Conservation (phyloP, 345 rosid genomes). For the Angophora floribunda region DNA sequence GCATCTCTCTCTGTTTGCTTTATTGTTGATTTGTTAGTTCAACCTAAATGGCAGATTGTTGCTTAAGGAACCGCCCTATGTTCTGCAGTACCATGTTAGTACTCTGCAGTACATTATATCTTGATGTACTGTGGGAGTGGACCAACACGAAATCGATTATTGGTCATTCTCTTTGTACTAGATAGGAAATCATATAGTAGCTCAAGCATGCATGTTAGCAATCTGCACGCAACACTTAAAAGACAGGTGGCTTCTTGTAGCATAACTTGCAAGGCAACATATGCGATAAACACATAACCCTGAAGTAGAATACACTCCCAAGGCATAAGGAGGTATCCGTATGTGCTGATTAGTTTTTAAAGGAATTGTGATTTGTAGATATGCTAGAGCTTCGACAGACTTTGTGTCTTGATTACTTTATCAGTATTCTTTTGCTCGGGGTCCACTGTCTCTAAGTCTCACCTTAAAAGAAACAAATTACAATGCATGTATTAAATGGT, state of each 20-base stretch:
- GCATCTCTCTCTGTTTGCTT: not conserved
- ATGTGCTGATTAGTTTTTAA: not conserved
- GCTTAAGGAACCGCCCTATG: conserved; percentile 6
- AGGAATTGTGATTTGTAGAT: not conserved
- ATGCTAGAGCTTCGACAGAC: not conserved
- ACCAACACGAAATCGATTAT: not conserved
- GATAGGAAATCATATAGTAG: not conserved
- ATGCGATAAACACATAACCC: not conserved
- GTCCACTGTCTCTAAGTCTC: not conserved
- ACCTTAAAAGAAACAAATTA: not conserved
- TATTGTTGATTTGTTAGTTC: conserved; percentile 4
- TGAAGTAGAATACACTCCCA: not conserved
- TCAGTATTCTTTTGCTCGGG: not conserved
- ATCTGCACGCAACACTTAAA: not conserved
- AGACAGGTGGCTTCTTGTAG: not conserved
- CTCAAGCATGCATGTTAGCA: not conserved
- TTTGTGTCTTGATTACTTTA: not conserved
- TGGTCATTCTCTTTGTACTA: not conserved
- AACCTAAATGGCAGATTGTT: conserved; percentile 13
- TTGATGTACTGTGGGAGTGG: not conserved
- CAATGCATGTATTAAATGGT: not conserved
- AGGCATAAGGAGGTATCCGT: not conserved
- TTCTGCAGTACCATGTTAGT: conserved; percentile 2
- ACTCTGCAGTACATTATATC: not conserved
- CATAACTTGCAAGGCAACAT: not conserved